Base-by-base conservation (phyloP, 1,139 yeast species). In the Zygosaccharomyces sapae region DNA sequence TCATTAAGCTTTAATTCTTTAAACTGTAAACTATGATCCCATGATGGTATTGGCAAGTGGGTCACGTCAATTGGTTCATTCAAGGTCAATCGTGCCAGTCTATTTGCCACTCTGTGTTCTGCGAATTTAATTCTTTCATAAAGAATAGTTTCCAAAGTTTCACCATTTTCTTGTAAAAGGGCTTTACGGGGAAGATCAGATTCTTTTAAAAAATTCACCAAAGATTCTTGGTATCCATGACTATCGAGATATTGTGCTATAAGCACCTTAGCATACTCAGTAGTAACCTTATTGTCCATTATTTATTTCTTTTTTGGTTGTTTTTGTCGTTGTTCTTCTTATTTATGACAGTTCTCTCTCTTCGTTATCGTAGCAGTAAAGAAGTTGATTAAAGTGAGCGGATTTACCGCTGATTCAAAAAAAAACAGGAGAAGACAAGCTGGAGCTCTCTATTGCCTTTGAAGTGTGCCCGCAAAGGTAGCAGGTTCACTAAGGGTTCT, bases 201-300 rank as follows among this genome's bases (percentile, higher is more conserved):
- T 44, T 80, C 85, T 16, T 57, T 54, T 51, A 80, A 77, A 47
- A 83, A 77, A 6, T 69, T 61, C n/a, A 63, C 62, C 8, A 82
- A 64, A 0, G 90, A 79, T 0, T 68, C 66, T 0, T 49, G 51
- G 44, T 71, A 74, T 0, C 77, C 76, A 36, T 79, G 72, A 16
- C 70, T 65, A 36, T 70, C 62, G 12, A 84, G 70, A 55, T 76
- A 83, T 27, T 79, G 78, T 0, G 86, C 86, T 10, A 84, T 69
- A 30, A 82, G 55, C 2, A 67, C 53, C 38, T 72, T 65, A 1
- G 67, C 57, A n/a, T 62, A 55, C 30, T 49, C 45, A 13, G 27
- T 8, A 10, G 24, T 29, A 5, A 38, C 41, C 29, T 38, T 12
- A 4, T 6, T 24, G 8, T 29, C 34, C 41, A 38, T 38, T 16